phyloP scores from a whole-genome alignment of 2,329 filamentous ascomycete genomes.

The Aspergillus jensenii region DNA sequence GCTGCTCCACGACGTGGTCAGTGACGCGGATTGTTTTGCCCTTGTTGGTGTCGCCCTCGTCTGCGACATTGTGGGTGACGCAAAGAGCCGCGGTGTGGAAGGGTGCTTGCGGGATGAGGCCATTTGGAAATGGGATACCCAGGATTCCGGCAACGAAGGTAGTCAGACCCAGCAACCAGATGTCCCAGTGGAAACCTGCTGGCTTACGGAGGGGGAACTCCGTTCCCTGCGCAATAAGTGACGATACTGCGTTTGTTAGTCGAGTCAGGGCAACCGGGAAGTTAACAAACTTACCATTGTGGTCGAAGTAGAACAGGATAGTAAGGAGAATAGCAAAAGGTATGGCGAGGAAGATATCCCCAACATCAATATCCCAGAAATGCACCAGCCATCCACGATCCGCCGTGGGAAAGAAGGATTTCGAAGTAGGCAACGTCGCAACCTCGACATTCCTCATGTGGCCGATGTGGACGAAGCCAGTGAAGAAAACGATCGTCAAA shows the following conservation, averaged over 20 bases:
- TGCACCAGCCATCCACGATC: slow-evolving; percentile 74
- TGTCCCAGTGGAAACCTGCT: slow-evolving; percentile 81
- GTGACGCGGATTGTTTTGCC: slow-evolving; percentile 64
- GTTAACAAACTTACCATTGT: slow-evolving; percentile 62
- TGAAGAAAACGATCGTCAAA: slow-evolving; percentile 81
- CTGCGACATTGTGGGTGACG: slow-evolving; percentile 60
- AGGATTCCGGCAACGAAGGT: slow-evolving; percentile 74
- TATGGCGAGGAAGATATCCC: slow-evolving; percentile 78
- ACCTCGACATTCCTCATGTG: slow-evolving; percentile 72
- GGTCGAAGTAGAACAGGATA: slow-evolving; percentile 85
- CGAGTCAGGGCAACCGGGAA: neutral
- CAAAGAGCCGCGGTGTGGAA: slow-evolving; percentile 80
- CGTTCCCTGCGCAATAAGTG: slow-evolving; percentile 77
- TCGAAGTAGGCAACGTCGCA: slow-evolving; percentile 71
- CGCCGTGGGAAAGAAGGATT: slow-evolving; percentile 74
- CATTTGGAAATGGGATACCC: slow-evolving; percentile 78
- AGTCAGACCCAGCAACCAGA: slow-evolving; percentile 76
- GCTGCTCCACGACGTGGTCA: slow-evolving; percentile 64
- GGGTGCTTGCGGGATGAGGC: slow-evolving; percentile 78
- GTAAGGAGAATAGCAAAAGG: slow-evolving; percentile 83
- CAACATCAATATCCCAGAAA: slow-evolving; percentile 74
- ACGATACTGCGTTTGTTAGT: slow-evolving; percentile 60
- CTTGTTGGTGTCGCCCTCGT: slow-evolving; percentile 59
- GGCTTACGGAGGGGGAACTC: slow-evolving; percentile 80
- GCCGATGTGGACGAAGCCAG: slow-evolving; percentile 83